Evolutionary conservation across 768 basidiomycete genomes (phyloP).

Genomic region (Pisolithus microcarpus): DNA sequence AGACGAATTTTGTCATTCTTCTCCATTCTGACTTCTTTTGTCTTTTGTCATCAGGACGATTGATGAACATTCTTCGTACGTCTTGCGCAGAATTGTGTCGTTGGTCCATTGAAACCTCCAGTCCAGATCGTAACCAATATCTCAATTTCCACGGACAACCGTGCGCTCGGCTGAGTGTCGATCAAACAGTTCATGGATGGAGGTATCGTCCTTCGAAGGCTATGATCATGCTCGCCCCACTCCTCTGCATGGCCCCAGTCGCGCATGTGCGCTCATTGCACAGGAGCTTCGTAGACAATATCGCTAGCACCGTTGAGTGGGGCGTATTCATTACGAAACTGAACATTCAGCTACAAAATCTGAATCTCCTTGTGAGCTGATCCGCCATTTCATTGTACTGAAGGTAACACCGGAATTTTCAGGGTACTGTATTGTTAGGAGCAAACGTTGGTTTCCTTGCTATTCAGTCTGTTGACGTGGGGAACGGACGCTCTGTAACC

Average conservation of each 20-base stretch:
- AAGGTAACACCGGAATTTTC: background rate
- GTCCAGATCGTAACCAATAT: conserved; percentile 30
- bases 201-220: conserved; percentile 23
- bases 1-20: background rate
- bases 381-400: background rate
- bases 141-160: conserved; percentile 43
- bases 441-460: conserved; percentile 51
- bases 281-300: conserved; percentile 39
- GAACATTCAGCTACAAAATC: conserved; percentile 41
- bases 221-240: conserved; percentile 30
- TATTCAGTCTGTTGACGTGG: conserved; percentile 35
- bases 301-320: conserved; percentile 37
- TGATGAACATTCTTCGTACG: conserved; percentile 40
- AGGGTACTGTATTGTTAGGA: conserved; percentile 46
- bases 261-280: conserved; percentile 38
- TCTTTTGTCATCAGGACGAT: conserved; percentile 25
- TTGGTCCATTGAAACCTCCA: background rate
- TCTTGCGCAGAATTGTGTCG: background rate
- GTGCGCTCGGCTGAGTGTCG: conserved; percentile 37
- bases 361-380: conserved; percentile 40
- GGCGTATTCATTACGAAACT: conserved; percentile 34
- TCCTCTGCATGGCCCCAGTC: conserved; percentile 43
- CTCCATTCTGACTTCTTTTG: background rate
- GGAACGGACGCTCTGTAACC: conserved; percentile 17
- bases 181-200: conserved; percentile 32